These are phyloP conservation scores for Diophrys appendiculata DNA, from an alignment of 73 alveolate genomes.

Conservation along the genomic window DNA sequence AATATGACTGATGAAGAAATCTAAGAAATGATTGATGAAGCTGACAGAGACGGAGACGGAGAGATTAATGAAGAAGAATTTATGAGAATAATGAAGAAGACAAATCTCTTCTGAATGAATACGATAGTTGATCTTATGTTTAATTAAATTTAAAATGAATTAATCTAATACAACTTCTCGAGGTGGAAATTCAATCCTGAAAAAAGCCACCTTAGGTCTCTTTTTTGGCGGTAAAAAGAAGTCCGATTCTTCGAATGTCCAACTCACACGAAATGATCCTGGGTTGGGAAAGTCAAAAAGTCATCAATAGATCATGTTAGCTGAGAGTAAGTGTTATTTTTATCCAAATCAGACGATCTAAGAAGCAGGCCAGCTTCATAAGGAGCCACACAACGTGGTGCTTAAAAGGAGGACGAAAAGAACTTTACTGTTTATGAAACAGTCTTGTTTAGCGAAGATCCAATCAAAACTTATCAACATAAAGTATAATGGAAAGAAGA, in stretches of 20 bases:
- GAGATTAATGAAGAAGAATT: constrained; percentile 85
- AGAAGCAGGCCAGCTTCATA: not conserved
- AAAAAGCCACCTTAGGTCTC: not conserved
- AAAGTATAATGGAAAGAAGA: not conserved
- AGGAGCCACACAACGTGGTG: not conserved
- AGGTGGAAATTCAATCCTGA: not conserved
- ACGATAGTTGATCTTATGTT: too few species aligned
- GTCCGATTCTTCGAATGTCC: not conserved
- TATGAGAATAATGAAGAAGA: constrained; percentile 87
- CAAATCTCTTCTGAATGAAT: constrained; percentile 64
- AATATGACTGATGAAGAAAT: constrained; percentile 89
- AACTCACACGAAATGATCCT: not conserved
- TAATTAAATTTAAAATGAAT: too few species aligned
- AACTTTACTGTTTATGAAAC: not conserved
- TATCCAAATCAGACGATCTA: not conserved
- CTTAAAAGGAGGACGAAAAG: not conserved
- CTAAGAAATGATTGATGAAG: constrained; percentile 91
- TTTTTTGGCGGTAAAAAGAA: not conserved
- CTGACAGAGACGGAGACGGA: constrained; percentile 91
- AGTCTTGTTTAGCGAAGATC: not conserved
- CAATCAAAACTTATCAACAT: not conserved
- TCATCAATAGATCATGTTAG: not conserved
- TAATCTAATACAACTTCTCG: too few species aligned
- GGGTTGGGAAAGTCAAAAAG: not conserved
- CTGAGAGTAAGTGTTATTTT: not conserved